A percentile compares a stretch with the other conserved stretches of the same genome.
Evolutionary conservation across 176 grass and related monocot species (phyloP).

Genomic region (Oryza nivara): DNA sequence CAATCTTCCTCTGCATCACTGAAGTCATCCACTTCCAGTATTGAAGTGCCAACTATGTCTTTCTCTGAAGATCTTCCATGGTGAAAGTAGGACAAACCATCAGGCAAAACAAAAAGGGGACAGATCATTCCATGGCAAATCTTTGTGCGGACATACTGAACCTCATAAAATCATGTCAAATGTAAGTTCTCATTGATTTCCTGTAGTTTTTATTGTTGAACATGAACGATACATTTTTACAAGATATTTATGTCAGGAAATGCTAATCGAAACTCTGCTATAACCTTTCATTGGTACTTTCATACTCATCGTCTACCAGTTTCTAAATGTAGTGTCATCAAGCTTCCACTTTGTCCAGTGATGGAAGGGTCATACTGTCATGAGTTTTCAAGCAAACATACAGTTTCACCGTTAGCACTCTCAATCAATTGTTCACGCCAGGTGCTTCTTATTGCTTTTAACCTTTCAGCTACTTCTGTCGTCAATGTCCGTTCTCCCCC

Average conservation of each 20-base stretch:
- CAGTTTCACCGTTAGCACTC: conserved; percentile 13
- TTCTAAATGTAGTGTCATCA: conserved; percentile 38
- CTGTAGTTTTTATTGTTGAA: neutral
- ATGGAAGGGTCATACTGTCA: conserved; percentile 24
- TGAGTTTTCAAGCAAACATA: conserved; percentile 21
- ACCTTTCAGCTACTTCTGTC: conserved; percentile 34
- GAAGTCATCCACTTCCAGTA: neutral
- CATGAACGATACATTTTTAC: neutral
- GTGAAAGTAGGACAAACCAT: too few relatives aligned
- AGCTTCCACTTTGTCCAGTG: conserved; percentile 8
- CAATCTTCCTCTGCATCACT: too few relatives aligned
- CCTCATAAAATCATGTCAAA: too few relatives aligned
- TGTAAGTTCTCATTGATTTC: neutral
- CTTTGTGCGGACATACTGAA: neutral
- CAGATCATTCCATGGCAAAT: neutral
- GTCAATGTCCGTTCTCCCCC: conserved; percentile 37
- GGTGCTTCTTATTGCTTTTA: conserved; percentile 27
- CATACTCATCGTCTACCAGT: conserved; percentile 39
- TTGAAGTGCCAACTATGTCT: neutral
- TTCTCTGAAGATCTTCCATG: neutral
- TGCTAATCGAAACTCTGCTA: conserved; percentile 20
- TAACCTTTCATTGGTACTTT: neutral
- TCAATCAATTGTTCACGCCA: conserved; percentile 23
- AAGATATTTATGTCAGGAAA: neutral
- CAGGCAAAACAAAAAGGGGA: neutral